phyloP scores from a whole-genome alignment of 495 filamentous ascomycete species.

The Penicillium longicatenatum region DNA sequence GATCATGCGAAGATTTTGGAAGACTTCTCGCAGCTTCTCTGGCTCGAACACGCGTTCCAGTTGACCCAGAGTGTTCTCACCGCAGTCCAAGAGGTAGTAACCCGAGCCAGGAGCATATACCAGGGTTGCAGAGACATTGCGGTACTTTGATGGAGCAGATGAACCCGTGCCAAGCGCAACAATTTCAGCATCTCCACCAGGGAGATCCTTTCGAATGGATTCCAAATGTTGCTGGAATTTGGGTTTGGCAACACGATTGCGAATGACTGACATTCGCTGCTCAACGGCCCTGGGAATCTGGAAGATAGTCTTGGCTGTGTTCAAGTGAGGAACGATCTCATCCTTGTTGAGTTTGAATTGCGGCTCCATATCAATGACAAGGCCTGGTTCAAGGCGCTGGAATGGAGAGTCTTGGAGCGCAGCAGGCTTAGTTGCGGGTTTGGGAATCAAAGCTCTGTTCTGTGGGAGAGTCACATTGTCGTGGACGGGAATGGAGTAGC shows the following conservation, averaged over 20 bases:
- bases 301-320: constrained; percentile 43
- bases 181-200: constrained; percentile 74
- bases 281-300: constrained; percentile 49
- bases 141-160: constrained; percentile 83
- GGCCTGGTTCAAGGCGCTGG: constrained; percentile 47
- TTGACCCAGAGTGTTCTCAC: constrained; percentile 93
- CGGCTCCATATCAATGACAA: constrained; percentile 67
- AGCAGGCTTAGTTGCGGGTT: constrained; percentile 14
- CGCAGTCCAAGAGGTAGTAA: constrained; percentile 85
- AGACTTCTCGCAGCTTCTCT: constrained; percentile 63
- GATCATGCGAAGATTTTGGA: constrained; percentile 77
- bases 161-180: constrained; percentile 90
- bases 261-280: constrained; percentile 33
- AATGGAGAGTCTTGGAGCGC: constrained; percentile 25
- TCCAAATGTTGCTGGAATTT: constrained; percentile 35
- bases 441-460: constrained; percentile 16
- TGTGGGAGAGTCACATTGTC: constrained; percentile 52
- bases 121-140: constrained; percentile 90
- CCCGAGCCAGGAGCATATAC: constrained; percentile 81
- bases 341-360: constrained; percentile 54
- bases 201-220: constrained; percentile 53
- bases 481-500: constrained; percentile 65
- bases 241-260: constrained; percentile 27
- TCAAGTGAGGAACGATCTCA: constrained; percentile 51
- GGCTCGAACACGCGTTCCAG: constrained; percentile 70